Evolutionary conservation across 441 rosid species (phyloP).

Genomic region (Syzygium syzygioides): DNA sequence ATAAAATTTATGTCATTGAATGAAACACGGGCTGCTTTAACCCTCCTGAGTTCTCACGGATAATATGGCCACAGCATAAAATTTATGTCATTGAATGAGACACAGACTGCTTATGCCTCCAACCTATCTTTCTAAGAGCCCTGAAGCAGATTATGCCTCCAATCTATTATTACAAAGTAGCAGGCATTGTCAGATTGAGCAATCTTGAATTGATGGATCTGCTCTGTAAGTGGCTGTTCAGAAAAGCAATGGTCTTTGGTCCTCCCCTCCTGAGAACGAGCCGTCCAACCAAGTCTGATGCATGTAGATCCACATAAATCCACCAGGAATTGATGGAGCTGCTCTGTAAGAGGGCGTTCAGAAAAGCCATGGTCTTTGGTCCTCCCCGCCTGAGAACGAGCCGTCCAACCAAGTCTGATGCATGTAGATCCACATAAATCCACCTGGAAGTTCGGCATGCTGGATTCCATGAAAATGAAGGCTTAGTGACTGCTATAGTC

Average conservation of each 20-base stretch:
- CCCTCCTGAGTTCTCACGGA: too few species aligned
- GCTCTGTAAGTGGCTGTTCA: not conserved
- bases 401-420: conserved; percentile 38
- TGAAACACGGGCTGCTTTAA: not conserved
- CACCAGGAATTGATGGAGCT: not conserved
- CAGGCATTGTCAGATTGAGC: not conserved
- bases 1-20: not conserved
- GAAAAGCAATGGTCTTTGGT: conserved; percentile 15
- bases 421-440: conserved; percentile 30
- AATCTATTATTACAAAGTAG: not conserved
- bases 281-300: conserved; percentile 38
- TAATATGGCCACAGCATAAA: too few species aligned
- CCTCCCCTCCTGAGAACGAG: not conserved
- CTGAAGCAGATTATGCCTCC: not conserved
- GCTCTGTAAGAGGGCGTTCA: not conserved
- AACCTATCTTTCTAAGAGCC: not conserved
- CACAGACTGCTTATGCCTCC: not conserved
- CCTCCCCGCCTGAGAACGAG: not conserved
- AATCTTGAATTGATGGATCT: not conserved
- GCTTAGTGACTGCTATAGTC: not conserved
- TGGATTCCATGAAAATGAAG: not conserved
- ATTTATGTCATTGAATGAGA: not conserved
- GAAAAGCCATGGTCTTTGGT: conserved; percentile 15
- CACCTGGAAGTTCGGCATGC: conserved; percentile 7
- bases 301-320: conserved; percentile 29